Percentiles rank a stretch among this genome's conserved stretches.
phyloP scores from a whole-genome alignment of 1,139 yeast genomes.

The Pichia sp. region DNA sequence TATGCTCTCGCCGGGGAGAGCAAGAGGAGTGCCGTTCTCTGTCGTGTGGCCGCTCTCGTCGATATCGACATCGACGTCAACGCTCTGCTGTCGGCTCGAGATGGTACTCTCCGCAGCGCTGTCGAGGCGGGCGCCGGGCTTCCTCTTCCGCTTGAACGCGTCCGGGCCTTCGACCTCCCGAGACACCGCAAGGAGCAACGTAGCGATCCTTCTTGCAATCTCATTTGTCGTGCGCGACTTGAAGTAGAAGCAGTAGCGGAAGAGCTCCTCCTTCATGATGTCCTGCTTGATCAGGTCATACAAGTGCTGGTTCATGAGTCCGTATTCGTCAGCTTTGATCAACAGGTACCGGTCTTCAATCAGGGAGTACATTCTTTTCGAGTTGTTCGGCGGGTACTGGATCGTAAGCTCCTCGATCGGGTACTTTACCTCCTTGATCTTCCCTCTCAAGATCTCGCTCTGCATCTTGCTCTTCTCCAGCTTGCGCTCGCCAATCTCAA shows the following conservation, averaged over 20 bases:
- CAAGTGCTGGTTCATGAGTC: constrained; percentile 65
- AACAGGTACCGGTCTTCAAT: constrained; percentile 83
- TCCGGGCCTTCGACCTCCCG: constrained; percentile 74
- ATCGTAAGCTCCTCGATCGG: constrained; percentile 76
- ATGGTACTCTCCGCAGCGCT: constrained; percentile 10
- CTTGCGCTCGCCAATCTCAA: constrained; percentile 85
- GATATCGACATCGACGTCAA: constrained; percentile 17
- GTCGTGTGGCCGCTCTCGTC: background rate
- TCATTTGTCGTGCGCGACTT: constrained; percentile 82
- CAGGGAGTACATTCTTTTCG: constrained; percentile 78
- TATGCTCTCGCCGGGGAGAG: background rate
- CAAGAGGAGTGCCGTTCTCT: background rate
- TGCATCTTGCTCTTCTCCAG: constrained; percentile 60
- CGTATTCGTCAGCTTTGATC: constrained; percentile 68
- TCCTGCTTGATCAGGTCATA: constrained; percentile 77
- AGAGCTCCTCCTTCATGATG: constrained; percentile 65
- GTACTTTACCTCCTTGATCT: constrained; percentile 57
- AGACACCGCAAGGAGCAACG: constrained; percentile 71
- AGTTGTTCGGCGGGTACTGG: constrained; percentile 88
- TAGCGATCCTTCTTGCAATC: constrained; percentile 73
- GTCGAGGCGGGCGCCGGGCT: constrained; percentile 9
- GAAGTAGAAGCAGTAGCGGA: constrained; percentile 87
- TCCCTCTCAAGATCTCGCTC: constrained; percentile 57
- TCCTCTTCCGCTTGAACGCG: constrained; percentile 38
- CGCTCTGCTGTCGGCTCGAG: constrained; percentile 26